Base-by-base conservation (phyloP, 768 basidiomycete species). In the Saitozyma sp. region DNA sequence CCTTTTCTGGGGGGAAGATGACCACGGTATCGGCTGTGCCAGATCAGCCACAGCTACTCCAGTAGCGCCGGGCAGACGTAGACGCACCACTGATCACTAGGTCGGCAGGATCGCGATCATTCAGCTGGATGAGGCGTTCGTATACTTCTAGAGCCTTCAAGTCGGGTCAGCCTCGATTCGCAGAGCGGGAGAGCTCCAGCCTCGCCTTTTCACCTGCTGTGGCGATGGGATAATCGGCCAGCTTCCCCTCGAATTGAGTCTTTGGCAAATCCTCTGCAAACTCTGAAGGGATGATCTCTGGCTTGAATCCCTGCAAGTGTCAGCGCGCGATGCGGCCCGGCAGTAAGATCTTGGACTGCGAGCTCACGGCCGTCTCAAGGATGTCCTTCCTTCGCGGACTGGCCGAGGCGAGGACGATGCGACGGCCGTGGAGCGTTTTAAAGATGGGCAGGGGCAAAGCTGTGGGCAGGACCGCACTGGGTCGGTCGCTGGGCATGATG, bases 1-100 rank as follows among this genome's bases (percentile, higher is more conserved):
- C 66, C 16, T 63, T 67, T 54, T 86, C 81, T 10, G 85, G 84
- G 55, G 85, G 86, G 9, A 86, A 83, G 48, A 99, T 82, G n/a
- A 98, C 92, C 13, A 99, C 87, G 0, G 96, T 98, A 77, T 99
- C 96, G 66, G 95, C 96, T 92, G 76, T 1, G 48, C 40, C n/a
- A 45, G 29, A 39, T 56, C 39, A 66, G 55, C 52, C 45, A 45
- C 42, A 40, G 1, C 50, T 58, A 3, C n/a, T 11, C 1, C 37
- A n/a, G 1, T 46, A 10, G 55, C n/a, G 9, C 42, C 7, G 51
- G 19, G 52, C 20, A 41, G 17, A 2, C 42, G 40, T 46, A 38
- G 55, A 56, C 82, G 61, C 54, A 88, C 89, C 89, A 41, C 84
- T 86, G 61, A 91, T 90, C 40, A 92, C 90, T 13, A 92, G 83